Evolutionary conservation across 257 asterid genomes (phyloP).

Genomic region (Solanum bulbocastanum): DNA sequence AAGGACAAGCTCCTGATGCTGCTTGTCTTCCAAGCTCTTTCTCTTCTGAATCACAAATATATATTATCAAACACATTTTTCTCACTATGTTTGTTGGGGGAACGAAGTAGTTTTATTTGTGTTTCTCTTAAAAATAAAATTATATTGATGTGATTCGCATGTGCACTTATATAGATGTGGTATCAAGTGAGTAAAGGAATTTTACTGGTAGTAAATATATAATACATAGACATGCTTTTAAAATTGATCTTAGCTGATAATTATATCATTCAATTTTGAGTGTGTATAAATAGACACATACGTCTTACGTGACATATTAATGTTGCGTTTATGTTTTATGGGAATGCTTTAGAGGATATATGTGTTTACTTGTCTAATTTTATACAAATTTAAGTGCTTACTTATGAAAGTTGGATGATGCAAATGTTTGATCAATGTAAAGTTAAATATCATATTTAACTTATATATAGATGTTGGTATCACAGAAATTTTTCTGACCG

Average conservation of each 20-base stretch:
- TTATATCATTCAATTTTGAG: no score
- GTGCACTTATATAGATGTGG: not conserved
- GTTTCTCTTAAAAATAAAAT: not conserved
- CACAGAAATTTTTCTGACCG: no score
- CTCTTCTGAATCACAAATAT: constrained; percentile 43
- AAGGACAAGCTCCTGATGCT: constrained; percentile 47
- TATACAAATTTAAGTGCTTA: no score
- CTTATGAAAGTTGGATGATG: rapidly evolving
- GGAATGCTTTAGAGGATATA: rapidly evolving
- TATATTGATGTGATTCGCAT: not conserved
- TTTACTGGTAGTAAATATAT: not conserved
- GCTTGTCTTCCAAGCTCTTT: constrained; percentile 39
- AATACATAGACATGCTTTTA: no score
- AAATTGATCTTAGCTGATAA: no score
- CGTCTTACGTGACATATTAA: no score
- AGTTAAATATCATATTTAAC: no score
- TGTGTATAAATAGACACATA: rapidly evolving
- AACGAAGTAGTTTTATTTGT: not conserved
- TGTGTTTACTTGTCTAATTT: no score
- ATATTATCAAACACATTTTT: constrained; percentile 22
- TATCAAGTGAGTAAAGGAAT: not conserved
- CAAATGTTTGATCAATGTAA: no score
- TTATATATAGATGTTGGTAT: no score
- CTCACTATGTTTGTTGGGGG: not conserved
- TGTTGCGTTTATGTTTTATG: rapidly evolving